A percentile compares a stretch with the other conserved stretches of the same genome.
phyloP scores from a whole-genome alignment of 176 grass and related monocot genomes.

The Stipa capillata region DNA sequence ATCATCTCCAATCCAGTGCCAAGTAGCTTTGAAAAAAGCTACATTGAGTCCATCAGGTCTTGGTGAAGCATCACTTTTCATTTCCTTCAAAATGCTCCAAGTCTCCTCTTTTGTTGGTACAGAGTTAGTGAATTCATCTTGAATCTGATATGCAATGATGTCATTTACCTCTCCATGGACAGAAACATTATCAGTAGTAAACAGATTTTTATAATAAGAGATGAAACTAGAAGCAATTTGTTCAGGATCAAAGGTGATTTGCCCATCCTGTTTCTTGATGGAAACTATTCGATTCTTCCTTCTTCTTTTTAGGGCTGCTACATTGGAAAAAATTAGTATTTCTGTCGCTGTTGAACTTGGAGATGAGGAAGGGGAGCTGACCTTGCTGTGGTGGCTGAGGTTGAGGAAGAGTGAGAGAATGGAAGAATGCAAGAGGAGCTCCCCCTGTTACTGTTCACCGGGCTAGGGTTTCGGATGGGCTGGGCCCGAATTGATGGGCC shows the following conservation, averaged over 20 bases:
- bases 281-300: not conserved
- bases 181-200: not conserved
- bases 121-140: not conserved
- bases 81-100: not conserved
- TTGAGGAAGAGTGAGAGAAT: no score
- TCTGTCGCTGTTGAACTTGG: no score
- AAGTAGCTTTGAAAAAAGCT: not conserved
- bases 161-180: not conserved
- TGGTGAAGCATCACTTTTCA: not conserved
- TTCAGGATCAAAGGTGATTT: not conserved
- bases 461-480: no score
- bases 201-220: not conserved
- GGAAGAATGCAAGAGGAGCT: no score
- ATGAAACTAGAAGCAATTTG: not conserved
- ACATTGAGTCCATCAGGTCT: not conserved
- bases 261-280: not conserved
- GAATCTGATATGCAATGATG: not conserved
- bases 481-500: no score
- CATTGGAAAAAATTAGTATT: not conserved
- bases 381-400: no score
- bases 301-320: not conserved
- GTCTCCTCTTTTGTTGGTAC: not conserved
- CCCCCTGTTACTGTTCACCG: no score
- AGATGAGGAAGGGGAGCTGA: no score
- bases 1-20: not conserved